Evolutionary conservation across 2,329 filamentous ascomycete species (phyloP), one percentile per base, ranked within the genome.

Genomic region (Xylariaceae sp.): DNA sequence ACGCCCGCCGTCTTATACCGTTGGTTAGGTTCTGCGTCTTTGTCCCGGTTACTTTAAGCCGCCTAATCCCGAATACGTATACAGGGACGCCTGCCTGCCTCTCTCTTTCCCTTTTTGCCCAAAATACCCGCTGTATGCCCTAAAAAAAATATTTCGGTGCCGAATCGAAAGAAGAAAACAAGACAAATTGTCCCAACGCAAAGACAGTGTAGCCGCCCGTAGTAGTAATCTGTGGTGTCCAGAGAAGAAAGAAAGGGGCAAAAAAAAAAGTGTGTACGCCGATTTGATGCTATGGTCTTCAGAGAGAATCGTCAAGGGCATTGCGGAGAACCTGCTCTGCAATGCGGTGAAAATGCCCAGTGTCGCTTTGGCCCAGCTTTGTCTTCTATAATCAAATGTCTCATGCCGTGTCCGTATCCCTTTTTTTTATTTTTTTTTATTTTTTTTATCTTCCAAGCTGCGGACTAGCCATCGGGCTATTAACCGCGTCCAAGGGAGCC

Each of bases 401-500:
- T 47, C 40, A 42, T 26, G 19, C 40, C 42, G 21, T 40, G 32
- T 16, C 32, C 32, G 3, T 10, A 16, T 23, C 20, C 23, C 7
- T 45, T 16, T 20, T 23, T 7, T 20, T 20, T 45, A 20, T 45
- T 7, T 23, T 20, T 6, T 20, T 19, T 54, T 29, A 23, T 20
- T 7, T 44, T 41, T 23, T 48, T 40, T 58, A 63, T 46, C 56
- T 45, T 40, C 48, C 40, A 41, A 63, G 45, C 29, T 60, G 48
- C 3, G 79, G 77, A 50, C 78, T 81, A n/a, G 69, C 67, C 19
- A 75, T 59, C 1, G 84, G 81, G 62, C 82, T 84, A 20, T 48
- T 63, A 52, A 93, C 84, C 12, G 84, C 84, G 71, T 96, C 90
- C 44, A 98, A 75, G 1, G 93, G 91, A 20, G 90, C 93, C 4